These are phyloP conservation scores for Viridothelium virens DNA, from an alignment of 495 filamentous ascomycete genomes.

Conservation along the genomic window DNA sequence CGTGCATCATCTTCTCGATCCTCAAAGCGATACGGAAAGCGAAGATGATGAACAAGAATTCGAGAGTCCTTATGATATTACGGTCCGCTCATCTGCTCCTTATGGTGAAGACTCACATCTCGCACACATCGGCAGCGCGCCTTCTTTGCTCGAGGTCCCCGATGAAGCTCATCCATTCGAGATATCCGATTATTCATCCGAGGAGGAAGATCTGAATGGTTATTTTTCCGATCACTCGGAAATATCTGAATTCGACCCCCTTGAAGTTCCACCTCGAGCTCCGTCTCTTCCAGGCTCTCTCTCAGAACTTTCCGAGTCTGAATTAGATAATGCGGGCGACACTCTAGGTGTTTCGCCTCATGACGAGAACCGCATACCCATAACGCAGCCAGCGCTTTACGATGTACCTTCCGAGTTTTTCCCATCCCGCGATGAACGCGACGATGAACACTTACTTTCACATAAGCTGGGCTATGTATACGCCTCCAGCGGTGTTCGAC, in stretches of 20 bases:
- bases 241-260: conserved; percentile 44
- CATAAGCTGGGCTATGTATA: conserved; percentile 75
- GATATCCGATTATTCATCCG: conserved; percentile 28
- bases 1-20: conserved; percentile 91
- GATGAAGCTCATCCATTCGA: conserved; percentile 19
- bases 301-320: conserved; percentile 18
- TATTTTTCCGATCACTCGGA: conserved; percentile 28
- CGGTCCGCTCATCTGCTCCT: conserved; percentile 15
- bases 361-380: conserved; percentile 53
- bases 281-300: not conserved
- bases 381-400: conserved; percentile 42
- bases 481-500: conserved; percentile 78
- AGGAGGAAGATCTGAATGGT: conserved; percentile 25
- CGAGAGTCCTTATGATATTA: conserved; percentile 25
- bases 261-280: conserved; percentile 3
- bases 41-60: conserved; percentile 23
- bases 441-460: conserved; percentile 66
- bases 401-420: conserved; percentile 80
- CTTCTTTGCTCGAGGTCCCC: conserved; percentile 13
- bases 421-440: conserved; percentile 50
- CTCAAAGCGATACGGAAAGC: conserved; percentile 58
- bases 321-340: conserved; percentile 50
- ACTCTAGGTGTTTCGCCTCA: conserved; percentile 72
- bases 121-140: conserved; percentile 23
- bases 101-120: conserved; percentile 17